Percentiles rank a stretch among this genome's conserved stretches.
phyloP scores from a whole-genome alignment of 2,329 filamentous ascomycete genomes.

The Meredithiella fracta region DNA sequence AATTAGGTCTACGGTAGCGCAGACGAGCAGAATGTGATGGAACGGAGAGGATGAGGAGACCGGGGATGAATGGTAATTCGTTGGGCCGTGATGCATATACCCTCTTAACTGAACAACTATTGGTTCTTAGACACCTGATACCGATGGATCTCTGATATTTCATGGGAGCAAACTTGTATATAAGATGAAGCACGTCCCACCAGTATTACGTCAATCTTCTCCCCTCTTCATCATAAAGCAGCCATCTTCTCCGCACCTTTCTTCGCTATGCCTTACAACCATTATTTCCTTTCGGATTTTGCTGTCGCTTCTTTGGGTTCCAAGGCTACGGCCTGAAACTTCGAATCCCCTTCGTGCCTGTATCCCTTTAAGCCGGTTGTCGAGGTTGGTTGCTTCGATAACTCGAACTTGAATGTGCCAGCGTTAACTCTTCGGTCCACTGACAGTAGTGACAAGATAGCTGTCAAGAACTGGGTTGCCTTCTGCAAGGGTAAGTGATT shows the following conservation, averaged over 20 bases:
- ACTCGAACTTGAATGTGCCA: slow-evolving; percentile 17
- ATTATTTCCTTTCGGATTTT: slow-evolving; percentile 17
- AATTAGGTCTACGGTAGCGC: no score
- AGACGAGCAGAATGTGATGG: no score
- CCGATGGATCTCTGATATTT: no score
- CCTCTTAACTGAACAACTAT: no score
- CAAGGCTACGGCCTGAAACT: slow-evolving; percentile 25
- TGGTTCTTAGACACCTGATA: no score
- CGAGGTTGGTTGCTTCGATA: slow-evolving; percentile 33
- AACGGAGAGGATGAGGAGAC: no score
- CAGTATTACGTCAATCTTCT: no score
- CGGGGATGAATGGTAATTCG: no score
- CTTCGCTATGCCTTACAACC: slow-evolving; percentile 20
- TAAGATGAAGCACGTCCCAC: no score
- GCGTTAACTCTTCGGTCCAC: slow-evolving; percentile 28
- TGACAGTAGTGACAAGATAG: slow-evolving; percentile 26
- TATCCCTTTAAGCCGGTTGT: slow-evolving; percentile 31
- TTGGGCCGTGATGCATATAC: no score
- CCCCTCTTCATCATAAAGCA: slow-evolving; percentile 2
- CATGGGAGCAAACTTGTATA: no score
- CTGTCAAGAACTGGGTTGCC: slow-evolving; percentile 30
- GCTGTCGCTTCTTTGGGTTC: slow-evolving; percentile 24
- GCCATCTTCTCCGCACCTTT: slow-evolving; percentile 6
- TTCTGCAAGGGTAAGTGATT: slow-evolving; percentile 31
- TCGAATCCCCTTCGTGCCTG: slow-evolving; percentile 29